Conservation (phyloP, 2,329 filamentous ascomycete species). For the Pleomassaria siparia region DNA sequence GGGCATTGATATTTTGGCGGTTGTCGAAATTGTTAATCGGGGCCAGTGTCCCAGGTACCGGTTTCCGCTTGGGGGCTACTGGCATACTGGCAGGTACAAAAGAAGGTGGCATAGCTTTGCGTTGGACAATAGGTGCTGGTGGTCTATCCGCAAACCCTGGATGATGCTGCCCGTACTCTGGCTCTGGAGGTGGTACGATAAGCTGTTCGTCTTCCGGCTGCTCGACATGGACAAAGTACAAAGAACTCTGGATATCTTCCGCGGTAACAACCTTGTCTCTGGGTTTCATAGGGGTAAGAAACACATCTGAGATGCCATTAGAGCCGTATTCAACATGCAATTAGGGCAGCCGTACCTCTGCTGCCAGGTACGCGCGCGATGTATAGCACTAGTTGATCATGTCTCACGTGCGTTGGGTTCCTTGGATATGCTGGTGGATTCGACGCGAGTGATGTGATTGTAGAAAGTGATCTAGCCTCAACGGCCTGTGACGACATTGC, state of each 20-base stretch:
- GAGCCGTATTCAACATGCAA: neutral
- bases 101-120: slow-evolving; percentile 30
- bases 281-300: slow-evolving; percentile 88
- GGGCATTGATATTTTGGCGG: slow-evolving; percentile 31
- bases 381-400: slow-evolving; percentile 79
- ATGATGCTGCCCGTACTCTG: slow-evolving; percentile 13
- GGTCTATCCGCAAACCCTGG: slow-evolving; percentile 11
- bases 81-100: slow-evolving; percentile 4
- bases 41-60: slow-evolving; percentile 28
- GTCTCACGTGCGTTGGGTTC: slow-evolving; percentile 68
- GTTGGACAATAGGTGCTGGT: slow-evolving; percentile 25
- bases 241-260: slow-evolving; percentile 80
- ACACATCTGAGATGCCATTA: slow-evolving; percentile 66
- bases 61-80: slow-evolving; percentile 26
- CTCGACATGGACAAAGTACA: slow-evolving; percentile 89
- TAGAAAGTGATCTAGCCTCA: slow-evolving; percentile 81
- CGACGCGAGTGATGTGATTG: slow-evolving; percentile 76
- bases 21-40: slow-evolving; percentile 27
- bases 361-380: slow-evolving; percentile 92
- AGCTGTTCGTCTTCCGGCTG: slow-evolving; percentile 55
- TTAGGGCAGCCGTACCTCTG: slow-evolving; percentile 61
- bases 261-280: slow-evolving; percentile 84
- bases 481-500: slow-evolving; percentile 48
- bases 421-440: slow-evolving; percentile 85
- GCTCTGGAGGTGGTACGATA: slow-evolving; percentile 18